phyloP scores from a whole-genome alignment of 2,329 filamentous ascomycete genomes.

The Zymoseptoria crescenta region DNA sequence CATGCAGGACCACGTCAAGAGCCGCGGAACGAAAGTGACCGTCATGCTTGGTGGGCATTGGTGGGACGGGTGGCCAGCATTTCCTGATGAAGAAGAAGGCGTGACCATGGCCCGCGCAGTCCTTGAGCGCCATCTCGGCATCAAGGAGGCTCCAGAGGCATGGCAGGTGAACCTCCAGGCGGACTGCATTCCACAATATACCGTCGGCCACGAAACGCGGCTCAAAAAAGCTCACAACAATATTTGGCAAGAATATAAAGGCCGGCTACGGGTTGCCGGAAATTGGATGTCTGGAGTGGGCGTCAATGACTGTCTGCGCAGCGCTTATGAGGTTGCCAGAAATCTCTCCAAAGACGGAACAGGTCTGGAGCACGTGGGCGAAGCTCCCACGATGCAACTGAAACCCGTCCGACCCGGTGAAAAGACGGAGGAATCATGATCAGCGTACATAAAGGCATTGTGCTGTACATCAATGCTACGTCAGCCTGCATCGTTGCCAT shows the following conservation, averaged over 20 bases:
- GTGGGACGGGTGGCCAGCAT: constrained; percentile 61
- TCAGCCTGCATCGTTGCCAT: background rate
- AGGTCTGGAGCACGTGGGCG: constrained; percentile 27
- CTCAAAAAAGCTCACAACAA: constrained; percentile 52
- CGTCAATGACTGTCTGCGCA: constrained; percentile 47
- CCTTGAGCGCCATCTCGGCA: constrained; percentile 65
- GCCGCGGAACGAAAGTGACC: constrained; percentile 70
- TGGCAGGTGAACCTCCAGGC: constrained; percentile 53
- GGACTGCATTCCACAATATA: constrained; percentile 86
- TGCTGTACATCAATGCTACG: background rate
- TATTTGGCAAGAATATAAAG: constrained; percentile 50
- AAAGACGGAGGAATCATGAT: constrained; percentile 1
- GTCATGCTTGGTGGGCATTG: constrained; percentile 93
- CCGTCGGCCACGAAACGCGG: constrained; percentile 62
- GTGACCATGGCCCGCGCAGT: constrained; percentile 61
- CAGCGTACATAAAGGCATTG: background rate
- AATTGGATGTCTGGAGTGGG: constrained; percentile 42
- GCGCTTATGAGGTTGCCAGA: constrained; percentile 48
- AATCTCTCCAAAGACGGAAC: constrained; percentile 31
- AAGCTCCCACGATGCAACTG: constrained; percentile 11
- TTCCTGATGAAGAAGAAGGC: constrained; percentile 59
- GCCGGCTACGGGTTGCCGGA: constrained; percentile 55
- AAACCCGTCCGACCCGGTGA: constrained; percentile 12
- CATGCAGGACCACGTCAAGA: constrained; percentile 34
- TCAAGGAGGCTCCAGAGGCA: constrained; percentile 55